Evolutionary conservation across 2,329 filamentous ascomycete genomes (phyloP).

Genomic region (Diaporthe velutina): DNA sequence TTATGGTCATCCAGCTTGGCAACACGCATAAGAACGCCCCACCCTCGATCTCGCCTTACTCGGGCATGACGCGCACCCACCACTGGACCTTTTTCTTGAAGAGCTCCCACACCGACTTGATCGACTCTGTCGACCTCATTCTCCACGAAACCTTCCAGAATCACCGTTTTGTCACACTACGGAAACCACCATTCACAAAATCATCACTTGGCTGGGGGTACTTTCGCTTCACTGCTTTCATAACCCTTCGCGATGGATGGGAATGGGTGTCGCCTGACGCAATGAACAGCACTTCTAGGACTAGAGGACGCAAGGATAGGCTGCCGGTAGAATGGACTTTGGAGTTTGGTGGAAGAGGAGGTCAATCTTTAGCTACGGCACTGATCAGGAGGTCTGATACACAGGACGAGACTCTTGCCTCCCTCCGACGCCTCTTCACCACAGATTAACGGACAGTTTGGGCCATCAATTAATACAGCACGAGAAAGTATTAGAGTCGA

Average conservation of each 20-base stretch:
- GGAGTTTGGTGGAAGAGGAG: not conserved
- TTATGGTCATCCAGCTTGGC: constrained; percentile 30
- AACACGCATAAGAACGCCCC: constrained; percentile 32
- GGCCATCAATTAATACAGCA: not conserved
- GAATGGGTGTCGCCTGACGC: constrained; percentile 17
- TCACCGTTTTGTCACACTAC: constrained; percentile 27
- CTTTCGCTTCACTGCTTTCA: constrained; percentile 17
- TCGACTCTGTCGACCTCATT: constrained; percentile 32
- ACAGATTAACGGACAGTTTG: not conserved
- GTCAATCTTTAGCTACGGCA: not conserved
- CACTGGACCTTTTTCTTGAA: constrained; percentile 25
- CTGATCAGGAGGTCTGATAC: not conserved
- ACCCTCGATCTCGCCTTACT: constrained; percentile 16
- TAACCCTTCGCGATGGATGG: constrained; percentile 30
- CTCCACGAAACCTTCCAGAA: constrained; percentile 16
- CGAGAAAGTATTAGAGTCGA: too few species aligned
- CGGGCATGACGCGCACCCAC: constrained; percentile 13
- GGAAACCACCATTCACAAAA: constrained; percentile 27
- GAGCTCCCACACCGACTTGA: constrained; percentile 4
- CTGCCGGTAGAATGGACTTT: constrained; percentile 8
- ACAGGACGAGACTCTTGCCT: constrained; percentile 2
- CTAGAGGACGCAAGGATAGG: constrained; percentile 2
- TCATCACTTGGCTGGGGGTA: constrained; percentile 27
- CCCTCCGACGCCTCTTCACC: not conserved
- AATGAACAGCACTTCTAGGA: not conserved